Base-by-base conservation (phyloP, 148 eudicot species). In the Silene latifolia region DNA sequence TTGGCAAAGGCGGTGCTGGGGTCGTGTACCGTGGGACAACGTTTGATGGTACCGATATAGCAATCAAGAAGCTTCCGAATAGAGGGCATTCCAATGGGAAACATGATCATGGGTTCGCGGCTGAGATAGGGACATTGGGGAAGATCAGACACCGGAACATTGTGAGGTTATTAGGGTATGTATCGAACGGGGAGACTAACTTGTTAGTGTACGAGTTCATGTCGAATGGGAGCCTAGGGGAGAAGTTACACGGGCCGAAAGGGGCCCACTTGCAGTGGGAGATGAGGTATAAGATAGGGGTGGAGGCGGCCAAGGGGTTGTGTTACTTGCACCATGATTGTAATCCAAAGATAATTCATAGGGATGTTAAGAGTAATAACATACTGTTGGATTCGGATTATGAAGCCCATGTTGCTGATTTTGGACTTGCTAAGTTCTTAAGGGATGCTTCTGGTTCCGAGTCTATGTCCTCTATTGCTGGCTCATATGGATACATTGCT, bases 391-490 rank as follows among this genome's bases (percentile, higher is more conserved):
- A 94, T 54, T 63, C 78, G 1, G 92, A 91, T 75, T 89, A 84
- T 62, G 97, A 90, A 78, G 98, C 97, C 42, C 98, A 94, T 80
- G 98, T 94, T 7, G 98, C 98, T 69, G 98, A 94, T 86, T 95
- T 95, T 25, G 98, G 98, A 53, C 86, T 95, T 0, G 98, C 97
- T 44, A 95, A 92, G 92, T 92, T 95, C 75, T 75, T 87, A 35
- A 67, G 79, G 63, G 89, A 82, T 44, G 85, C 83, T 60, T 89
- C 83, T 29, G 87, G 84, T 12, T 88, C 92, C 3, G 94, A 92
- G 75, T 92, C 89, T 76, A 92, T 92, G 97, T 95, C 98, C 7
- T 79, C 96, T 3, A 79, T 95, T 75, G 97, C 96, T 63, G 98
- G 98, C 9, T 92, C 98, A 2, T 90, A 90, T 65, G 97, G 98